Base-by-base conservation (phyloP, 2,329 filamentous ascomycete species). In the Aspergillus pseudonomiae region DNA sequence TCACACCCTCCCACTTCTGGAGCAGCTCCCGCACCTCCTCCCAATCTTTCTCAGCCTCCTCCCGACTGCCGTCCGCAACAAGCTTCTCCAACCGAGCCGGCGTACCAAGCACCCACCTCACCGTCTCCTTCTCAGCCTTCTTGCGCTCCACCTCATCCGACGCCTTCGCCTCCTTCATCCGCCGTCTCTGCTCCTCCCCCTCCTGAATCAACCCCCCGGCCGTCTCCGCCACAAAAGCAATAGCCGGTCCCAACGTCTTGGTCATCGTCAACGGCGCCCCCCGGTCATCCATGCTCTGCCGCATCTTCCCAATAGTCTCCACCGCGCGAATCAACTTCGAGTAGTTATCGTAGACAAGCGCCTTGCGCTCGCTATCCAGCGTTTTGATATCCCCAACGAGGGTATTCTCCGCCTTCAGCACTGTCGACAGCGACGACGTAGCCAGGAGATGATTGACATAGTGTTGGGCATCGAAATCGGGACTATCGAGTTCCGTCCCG, bases 301-400 rank as follows among this genome's bases (percentile, higher is more conserved):
- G 75, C 81, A 83, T 83, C 80, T 92, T 93, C 57, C 91, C 87
- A 73, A 99, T 99, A 3, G 94, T 98, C 78, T 97, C 94, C 12
- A 96, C 97, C 1, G 95, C 95, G n/a, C 90, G 88, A 69, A 99
- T 97, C 69, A 99, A 81, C 80, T 98, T 98, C 70, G 91, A 95
- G 78, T 98, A 99, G 76, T 99, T 99, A 77, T 99, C 94, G 77
- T 99, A 99, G 5, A 99, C 95, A 65, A 99, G 81, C 1, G 94
- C 94, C 80, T 99, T 99, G 78, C 95, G 91, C 84, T 99, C 95
- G 28, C 94, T 94, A 73, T 98, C 95, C 21, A 99, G 84, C 2
- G 92, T 94, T 43, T 93, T 83, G 55, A 97, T 94, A 80, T 98
- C 94, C 68, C 77, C 78, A 7, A 82, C 78, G n/a, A 82, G 73